These are phyloP conservation scores for Glycyrrhiza uralensis DNA, from an alignment of 306 rosid species.

Conservation along the genomic window DNA sequence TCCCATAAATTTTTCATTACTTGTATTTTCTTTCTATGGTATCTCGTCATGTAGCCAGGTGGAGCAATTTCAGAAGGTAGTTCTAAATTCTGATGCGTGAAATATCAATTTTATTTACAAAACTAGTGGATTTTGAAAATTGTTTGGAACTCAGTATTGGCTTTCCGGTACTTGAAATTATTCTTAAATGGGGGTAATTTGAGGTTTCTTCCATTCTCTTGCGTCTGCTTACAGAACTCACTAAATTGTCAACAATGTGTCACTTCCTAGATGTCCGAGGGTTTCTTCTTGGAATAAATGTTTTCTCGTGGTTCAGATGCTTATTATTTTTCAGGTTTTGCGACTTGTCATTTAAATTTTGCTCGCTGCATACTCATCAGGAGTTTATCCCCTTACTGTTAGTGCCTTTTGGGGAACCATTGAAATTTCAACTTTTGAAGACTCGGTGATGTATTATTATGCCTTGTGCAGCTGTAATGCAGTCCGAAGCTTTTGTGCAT, in stretches of 20 bases:
- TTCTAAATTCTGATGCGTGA: background rate
- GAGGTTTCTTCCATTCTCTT: constrained; percentile 10
- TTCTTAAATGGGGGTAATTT: background rate
- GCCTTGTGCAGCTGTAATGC: constrained; percentile 77
- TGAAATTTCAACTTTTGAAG: background rate
- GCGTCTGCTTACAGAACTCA: background rate
- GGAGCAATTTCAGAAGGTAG: constrained; percentile 14
- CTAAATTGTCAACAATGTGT: background rate
- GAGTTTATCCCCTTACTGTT: background rate
- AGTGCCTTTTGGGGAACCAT: background rate
- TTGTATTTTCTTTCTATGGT: background rate
- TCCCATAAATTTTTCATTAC: background rate
- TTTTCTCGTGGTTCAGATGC: background rate
- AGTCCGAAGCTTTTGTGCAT: constrained; percentile 73
- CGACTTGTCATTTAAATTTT: background rate
- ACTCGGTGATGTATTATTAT: constrained; percentile 6
- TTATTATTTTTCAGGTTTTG: background rate
- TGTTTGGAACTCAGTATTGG: background rate
- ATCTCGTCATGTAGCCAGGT: background rate
- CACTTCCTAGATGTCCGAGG: background rate
- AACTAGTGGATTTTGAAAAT: background rate
- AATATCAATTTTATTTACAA: background rate
- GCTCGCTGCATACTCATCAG: background rate
- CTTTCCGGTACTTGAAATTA: background rate
- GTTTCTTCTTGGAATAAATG: constrained; percentile 10